Base-by-base conservation (phyloP, 352 stramenopile genomes). In the Phytopythium litorale region DNA sequence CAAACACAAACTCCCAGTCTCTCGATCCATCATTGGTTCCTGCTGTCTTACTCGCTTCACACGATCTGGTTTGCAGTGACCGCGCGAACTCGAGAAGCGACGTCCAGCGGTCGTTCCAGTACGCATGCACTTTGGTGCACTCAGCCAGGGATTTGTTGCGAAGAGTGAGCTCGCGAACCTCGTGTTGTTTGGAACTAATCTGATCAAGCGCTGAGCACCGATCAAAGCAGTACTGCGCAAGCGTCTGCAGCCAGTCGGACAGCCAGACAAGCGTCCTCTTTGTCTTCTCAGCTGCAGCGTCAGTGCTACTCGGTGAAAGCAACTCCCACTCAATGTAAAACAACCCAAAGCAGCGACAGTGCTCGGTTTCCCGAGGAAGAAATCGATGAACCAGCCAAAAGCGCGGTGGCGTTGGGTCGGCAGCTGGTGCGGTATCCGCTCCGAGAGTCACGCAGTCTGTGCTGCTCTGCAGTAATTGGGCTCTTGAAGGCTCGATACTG, bases 261-360 rank as follows among this genome's bases (percentile, higher is more conserved):
- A 58, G 11, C 53, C 53, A 58, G 4, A 58, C n/a, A 0, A 58
- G 16, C 23, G 32, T 46, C 35, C 4, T 35, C 18, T 32, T 46
- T 2, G 32, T 6, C 21, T 46, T 33, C 8, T 48, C 16, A 5
- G 15, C 33, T 7, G 35, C 19, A 23, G 21, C n/a, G 5, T 46
- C 9, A n/a, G 7, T 33, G 23, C 13, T 12, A 7, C 19, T 30
- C n/a, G 18, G 8, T 25, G 49, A 40, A 7, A 16, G 45, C 7
- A 51, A 7, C 23, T 58, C 53, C 53, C 53, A 58, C 18, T 58
- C 53, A 19, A 58, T 48, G 53, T 58, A 58, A 5, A 58, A 58
- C 12, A 46, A 1, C 16, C 53, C 53, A 48, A 49, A 48, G 21
- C n/a, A 58, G 9, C 21, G 45, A 4, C 19, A 2, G 7, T 16